These are phyloP conservation scores for Neolentinus lepideus DNA, from an alignment of 1,284 basidiomycete genomes.

Conservation along the genomic window DNA sequence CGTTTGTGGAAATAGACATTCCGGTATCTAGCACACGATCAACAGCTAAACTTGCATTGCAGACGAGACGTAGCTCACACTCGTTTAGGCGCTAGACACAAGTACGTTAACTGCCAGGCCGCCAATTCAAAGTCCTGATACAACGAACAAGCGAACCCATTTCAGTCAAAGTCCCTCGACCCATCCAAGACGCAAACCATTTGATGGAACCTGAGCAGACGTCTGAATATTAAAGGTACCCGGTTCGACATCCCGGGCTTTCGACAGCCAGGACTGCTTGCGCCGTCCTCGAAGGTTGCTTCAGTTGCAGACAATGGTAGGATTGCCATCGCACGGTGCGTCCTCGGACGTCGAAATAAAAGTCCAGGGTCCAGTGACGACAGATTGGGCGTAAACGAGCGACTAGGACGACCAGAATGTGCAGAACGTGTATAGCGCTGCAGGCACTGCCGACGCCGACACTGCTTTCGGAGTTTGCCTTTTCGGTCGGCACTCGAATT, in stretches of 20 bases:
- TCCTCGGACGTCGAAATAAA: conserved; percentile 32
- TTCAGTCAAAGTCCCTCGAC: background rate
- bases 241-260: conserved; percentile 34
- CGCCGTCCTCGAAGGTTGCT: conserved; percentile 18
- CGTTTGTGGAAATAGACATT: conserved; percentile 93
- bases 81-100: conserved; percentile 84
- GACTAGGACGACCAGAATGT: background rate
- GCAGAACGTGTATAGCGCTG: background rate
- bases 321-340: conserved; percentile 46
- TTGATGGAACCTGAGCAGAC: conserved; percentile 75
- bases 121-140: conserved; percentile 89
- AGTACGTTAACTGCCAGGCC: conserved; percentile 88
- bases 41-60: background rate
- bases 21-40: conserved; percentile 50
- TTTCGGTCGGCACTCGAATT: background rate
- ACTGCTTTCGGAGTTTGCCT: background rate
- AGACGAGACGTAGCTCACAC: conserved; percentile 54
- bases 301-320: conserved; percentile 41
- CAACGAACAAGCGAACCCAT: conserved; percentile 1
- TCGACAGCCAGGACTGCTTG: conserved; percentile 25
- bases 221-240: conserved; percentile 73
- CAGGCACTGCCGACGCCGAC: background rate
- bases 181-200: conserved; percentile 50
- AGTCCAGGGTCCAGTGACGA: conserved; percentile 17
- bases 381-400: conserved; percentile 20